A percentile compares a stretch with the other conserved stretches of the same genome.
Conservation (phyloP, 23 red algal genomes). For the Gracilaria domingensis region DNA sequence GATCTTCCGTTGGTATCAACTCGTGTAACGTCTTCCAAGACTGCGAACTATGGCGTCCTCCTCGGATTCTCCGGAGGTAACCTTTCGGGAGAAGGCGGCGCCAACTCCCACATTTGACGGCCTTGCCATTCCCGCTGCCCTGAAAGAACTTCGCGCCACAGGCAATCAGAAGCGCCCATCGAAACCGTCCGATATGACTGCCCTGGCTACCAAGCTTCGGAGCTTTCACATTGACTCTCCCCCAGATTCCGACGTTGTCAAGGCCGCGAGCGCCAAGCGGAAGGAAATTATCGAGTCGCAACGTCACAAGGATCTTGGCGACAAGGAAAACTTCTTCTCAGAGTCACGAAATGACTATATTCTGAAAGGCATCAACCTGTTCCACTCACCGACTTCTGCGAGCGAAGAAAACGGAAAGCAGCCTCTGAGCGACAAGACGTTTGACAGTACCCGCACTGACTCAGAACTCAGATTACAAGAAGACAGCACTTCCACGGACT, state of each 20-base stretch:
- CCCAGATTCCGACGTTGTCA: background rate
- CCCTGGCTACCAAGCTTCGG: conserved; percentile 31
- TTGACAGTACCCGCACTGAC: background rate
- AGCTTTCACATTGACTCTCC: conserved; percentile 28
- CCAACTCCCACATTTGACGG: conserved; percentile 27
- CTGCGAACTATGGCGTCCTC: conserved; percentile 9
- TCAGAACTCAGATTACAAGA: background rate
- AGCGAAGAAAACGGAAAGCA: background rate
- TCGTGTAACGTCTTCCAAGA: background rate
- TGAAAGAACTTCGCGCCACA: conserved; percentile 3
- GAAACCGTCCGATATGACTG: conserved; percentile 62
- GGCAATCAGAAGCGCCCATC: background rate
- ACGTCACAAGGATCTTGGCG: background rate
- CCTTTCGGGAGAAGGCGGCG: conserved; percentile 19
- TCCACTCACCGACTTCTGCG: background rate
- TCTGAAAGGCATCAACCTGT: conserved; percentile 25
- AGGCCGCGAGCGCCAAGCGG: background rate
- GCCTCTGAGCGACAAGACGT: background rate
- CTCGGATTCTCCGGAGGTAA: conserved; percentile 36
- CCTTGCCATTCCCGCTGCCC: conserved; percentile 17
- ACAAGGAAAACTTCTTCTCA: conserved; percentile 27
- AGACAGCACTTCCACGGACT: background rate
- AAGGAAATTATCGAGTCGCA: background rate
- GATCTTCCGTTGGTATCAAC: background rate
- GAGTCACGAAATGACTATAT: conserved; percentile 4